A percentile compares a stretch with the other conserved stretches of the same genome.
phyloP scores from a whole-genome alignment of 2,329 filamentous ascomycete genomes.

The Xylariales sp. region DNA sequence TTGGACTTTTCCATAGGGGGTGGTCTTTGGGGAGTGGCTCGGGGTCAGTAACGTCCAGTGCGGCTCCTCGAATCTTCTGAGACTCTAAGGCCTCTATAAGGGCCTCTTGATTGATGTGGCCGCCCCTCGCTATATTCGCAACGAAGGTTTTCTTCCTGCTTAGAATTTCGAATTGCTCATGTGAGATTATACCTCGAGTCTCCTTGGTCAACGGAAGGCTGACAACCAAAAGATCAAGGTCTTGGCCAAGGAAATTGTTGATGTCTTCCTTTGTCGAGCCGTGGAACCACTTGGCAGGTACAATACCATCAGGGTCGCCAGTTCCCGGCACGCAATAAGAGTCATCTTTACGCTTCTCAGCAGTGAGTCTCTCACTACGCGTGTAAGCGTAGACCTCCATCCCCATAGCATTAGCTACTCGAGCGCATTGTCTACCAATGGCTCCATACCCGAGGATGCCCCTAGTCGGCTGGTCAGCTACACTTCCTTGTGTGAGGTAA shows the following conservation, averaged over 20 bases:
- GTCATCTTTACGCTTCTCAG: slow-evolving; percentile 52
- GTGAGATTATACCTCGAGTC: slow-evolving; percentile 37
- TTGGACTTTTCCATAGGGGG: slow-evolving; percentile 58
- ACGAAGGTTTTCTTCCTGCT: slow-evolving; percentile 44
- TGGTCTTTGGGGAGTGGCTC: slow-evolving; percentile 60
- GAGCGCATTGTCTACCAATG: slow-evolving; percentile 38
- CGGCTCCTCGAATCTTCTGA: slow-evolving; percentile 46
- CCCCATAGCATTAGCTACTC: slow-evolving; percentile 53
- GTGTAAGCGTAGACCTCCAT: slow-evolving; percentile 68
- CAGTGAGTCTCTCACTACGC: slow-evolving; percentile 53
- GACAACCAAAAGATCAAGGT: slow-evolving; percentile 38
- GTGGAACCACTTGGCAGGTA: slow-evolving; percentile 38
- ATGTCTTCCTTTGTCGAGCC: slow-evolving; percentile 28
- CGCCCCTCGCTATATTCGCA: slow-evolving; percentile 58
- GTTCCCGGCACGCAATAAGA: slow-evolving; percentile 63
- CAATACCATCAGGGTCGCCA: slow-evolving; percentile 34
- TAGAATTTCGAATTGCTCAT: slow-evolving; percentile 33
- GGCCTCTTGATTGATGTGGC: slow-evolving; percentile 34
- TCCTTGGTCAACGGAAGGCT: slow-evolving; percentile 34
- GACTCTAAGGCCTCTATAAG: slow-evolving; percentile 49
- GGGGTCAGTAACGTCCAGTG: slow-evolving; percentile 65
- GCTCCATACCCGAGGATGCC: slow-evolving; percentile 40
- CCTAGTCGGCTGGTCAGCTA: no score
- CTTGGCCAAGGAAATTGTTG: slow-evolving; percentile 34
- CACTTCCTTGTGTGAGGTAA: no score